These are phyloP conservation scores for Chaetomium fimeti DNA, from an alignment of 495 filamentous ascomycete genomes.

Conservation along the genomic window DNA sequence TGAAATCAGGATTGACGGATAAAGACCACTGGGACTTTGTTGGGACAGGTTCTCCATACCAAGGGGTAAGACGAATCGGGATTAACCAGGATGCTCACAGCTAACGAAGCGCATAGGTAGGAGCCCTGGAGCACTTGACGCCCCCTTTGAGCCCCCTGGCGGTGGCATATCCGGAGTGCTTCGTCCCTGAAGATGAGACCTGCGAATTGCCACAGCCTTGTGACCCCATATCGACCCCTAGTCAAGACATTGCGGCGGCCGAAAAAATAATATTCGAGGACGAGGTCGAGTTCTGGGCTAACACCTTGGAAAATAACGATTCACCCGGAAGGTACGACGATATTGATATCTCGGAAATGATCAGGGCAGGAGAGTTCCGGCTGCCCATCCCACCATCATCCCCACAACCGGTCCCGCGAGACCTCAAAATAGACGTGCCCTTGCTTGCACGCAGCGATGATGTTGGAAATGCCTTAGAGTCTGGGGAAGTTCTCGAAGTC, in stretches of 20 bases:
- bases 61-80: conserved; percentile 37
- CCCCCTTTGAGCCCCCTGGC: conserved; percentile 58
- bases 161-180: conserved; percentile 39
- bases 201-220: conserved; percentile 55
- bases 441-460: conserved; percentile 21
- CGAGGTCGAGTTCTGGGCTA: conserved; percentile 28
- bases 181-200: conserved; percentile 46
- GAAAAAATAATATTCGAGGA: conserved; percentile 37
- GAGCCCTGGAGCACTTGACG: conserved; percentile 46
- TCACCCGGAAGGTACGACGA: conserved; percentile 29
- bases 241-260: conserved; percentile 47
- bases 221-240: conserved; percentile 47
- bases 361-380: conserved; percentile 27
- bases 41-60: conserved; percentile 30
- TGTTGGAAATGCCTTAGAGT: background rate
- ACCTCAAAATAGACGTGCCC: conserved; percentile 32
- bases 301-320: background rate
- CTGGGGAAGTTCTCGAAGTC: conserved; percentile 20
- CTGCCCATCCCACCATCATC: background rate
- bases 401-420: conserved; percentile 17
- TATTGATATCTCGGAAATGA: conserved; percentile 28
- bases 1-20: conserved; percentile 40
- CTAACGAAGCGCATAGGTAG: conserved; percentile 30
- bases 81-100: background rate
- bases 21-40: conserved; percentile 38